phyloP scores from a whole-genome alignment of 768 basidiomycete species.

The Calocybe gangraenosa region DNA sequence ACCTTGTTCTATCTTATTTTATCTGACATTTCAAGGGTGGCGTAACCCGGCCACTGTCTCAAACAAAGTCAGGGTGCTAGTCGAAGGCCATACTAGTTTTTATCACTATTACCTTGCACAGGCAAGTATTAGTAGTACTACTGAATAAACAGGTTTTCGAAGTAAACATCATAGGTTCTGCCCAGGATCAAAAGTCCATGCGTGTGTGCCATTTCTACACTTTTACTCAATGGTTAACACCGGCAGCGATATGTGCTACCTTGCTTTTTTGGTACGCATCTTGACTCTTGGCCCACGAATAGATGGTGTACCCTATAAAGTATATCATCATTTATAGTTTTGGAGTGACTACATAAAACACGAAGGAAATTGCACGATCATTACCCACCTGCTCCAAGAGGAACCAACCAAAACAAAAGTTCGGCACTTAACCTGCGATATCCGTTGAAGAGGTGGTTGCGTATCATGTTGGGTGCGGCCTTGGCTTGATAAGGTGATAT shows the following conservation, averaged over 20 bases:
- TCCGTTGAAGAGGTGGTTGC: constrained; percentile 83
- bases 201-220: too few relatives aligned
- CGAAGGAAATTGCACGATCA: constrained; percentile 13
- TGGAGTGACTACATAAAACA: background rate
- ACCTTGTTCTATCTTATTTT: too few relatives aligned
- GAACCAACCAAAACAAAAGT: constrained; percentile 73
- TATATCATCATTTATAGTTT: too few relatives aligned
- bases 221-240: constrained; percentile 2
- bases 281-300: constrained; percentile 73
- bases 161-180: too few relatives aligned
- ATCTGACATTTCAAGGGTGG: too few relatives aligned
- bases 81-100: too few relatives aligned
- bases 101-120: too few relatives aligned
- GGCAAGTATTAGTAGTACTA: too few relatives aligned
- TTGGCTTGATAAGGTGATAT: constrained; percentile 81
- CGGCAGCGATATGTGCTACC: constrained; percentile 62
- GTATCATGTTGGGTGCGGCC: constrained; percentile 65
- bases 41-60: too few relatives aligned
- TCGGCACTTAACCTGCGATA: constrained; percentile 73
- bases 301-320: constrained; percentile 65
- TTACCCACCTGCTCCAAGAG: constrained; percentile 75
- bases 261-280: constrained; percentile 73
- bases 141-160: too few relatives aligned
- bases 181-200: too few relatives aligned
- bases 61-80: too few relatives aligned